Conservation (phyloP, 129 eudicot genomes). For the Sambucus nigra region DNA sequence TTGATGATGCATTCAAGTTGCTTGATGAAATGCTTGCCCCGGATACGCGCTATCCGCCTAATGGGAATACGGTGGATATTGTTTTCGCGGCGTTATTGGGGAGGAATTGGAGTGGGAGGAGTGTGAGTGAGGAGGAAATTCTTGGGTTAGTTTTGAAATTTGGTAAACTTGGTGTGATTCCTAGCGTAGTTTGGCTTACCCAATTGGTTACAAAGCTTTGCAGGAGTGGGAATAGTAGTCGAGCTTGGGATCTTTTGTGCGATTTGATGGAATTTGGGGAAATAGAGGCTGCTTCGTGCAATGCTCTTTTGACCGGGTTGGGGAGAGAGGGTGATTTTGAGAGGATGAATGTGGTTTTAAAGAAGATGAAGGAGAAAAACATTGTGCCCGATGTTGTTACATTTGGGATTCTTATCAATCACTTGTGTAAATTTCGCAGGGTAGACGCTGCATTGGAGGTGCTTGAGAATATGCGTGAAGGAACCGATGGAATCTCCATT, state of each 20-base stretch:
- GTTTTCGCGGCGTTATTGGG: conserved; percentile 28
- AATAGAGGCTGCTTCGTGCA: conserved; percentile 37
- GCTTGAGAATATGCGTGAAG: conserved; percentile 52
- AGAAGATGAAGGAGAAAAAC: conserved; percentile 57
- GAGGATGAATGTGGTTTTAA: conserved; percentile 38
- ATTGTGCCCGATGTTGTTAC: conserved; percentile 53
- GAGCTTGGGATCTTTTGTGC: conserved; percentile 54
- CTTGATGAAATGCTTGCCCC: conserved; percentile 67
- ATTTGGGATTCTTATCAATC: conserved; percentile 50
- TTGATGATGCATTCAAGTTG: conserved; percentile 48
- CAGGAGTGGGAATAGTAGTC: conserved; percentile 23
- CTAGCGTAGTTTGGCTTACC: conserved; percentile 25
- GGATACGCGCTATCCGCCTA: conserved; percentile 10
- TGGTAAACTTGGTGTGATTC: conserved; percentile 36
- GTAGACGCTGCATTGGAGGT: conserved; percentile 59
- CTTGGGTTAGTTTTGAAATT: conserved; percentile 28
- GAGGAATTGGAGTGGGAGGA: conserved; percentile 23
- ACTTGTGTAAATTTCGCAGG: conserved; percentile 52
- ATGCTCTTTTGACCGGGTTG: conserved; percentile 50
- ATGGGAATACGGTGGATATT: conserved; percentile 22
- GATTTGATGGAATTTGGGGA: conserved; percentile 39
- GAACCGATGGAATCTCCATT: conserved; percentile 28
- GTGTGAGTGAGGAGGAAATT: conserved; percentile 29
- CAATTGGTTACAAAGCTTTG: conserved; percentile 37
- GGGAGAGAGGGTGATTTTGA: conserved; percentile 28